Evolutionary conservation across 2,329 filamentous ascomycete genomes (phyloP).

Genomic region (Calonectria naviculata): DNA sequence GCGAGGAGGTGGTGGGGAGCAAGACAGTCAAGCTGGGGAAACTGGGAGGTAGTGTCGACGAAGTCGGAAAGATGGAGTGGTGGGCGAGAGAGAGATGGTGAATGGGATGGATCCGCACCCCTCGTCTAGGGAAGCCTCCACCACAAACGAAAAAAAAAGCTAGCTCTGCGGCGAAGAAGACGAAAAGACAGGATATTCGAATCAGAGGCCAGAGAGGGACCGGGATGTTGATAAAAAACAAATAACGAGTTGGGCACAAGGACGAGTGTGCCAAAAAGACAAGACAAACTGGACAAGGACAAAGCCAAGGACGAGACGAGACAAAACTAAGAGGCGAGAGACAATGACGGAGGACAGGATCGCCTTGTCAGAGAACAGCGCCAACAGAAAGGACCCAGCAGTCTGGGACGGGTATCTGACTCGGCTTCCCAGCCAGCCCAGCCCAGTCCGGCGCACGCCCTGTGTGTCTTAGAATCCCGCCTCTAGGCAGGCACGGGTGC

Average conservation of each 20-base stretch:
- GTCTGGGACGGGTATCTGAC: constrained; percentile 44
- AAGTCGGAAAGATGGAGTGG: not conserved
- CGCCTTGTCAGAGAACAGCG: constrained; percentile 11
- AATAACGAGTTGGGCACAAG: not conserved
- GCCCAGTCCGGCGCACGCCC: constrained; percentile 26
- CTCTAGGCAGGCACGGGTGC: constrained; percentile 10
- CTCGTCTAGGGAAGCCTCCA: constrained; percentile 10
- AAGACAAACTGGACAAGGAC: not conserved
- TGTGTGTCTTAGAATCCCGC: constrained; percentile 14
- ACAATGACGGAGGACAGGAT: constrained; percentile 27
- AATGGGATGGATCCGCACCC: constrained; percentile 13
- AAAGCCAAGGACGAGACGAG: not conserved
- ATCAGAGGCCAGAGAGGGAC: not conserved
- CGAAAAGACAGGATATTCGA: not conserved
- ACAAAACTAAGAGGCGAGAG: constrained; percentile 21
- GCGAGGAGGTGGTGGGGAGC: not conserved
- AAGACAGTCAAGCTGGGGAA: not conserved
- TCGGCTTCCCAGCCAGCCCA: constrained; percentile 37
- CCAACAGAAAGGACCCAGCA: constrained; percentile 39
- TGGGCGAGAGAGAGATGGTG: constrained; percentile 4
- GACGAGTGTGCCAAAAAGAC: not conserved
- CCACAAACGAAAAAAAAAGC: not conserved
- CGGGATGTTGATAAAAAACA: not conserved
- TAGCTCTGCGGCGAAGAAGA: not conserved
- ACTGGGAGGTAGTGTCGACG: not conserved